A percentile compares a stretch with the other conserved stretches of the same genome.
Evolutionary conservation across 2,329 filamentous ascomycete genomes (phyloP).

Genomic region (Gaeumannomyces sp.): DNA sequence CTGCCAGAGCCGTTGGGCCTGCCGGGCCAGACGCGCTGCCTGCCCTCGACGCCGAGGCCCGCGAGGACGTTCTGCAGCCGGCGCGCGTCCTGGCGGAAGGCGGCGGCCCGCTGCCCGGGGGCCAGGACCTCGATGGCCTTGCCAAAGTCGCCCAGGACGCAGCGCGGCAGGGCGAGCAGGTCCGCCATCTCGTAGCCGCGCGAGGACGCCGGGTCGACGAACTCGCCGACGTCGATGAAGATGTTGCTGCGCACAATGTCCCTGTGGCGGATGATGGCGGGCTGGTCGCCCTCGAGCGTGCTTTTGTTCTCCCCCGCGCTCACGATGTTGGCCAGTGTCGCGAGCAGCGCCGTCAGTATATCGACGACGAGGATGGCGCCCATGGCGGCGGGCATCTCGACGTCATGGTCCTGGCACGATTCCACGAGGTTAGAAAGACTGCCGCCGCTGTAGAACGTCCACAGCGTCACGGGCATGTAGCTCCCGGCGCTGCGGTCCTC

Average conservation of each 20-base stretch:
- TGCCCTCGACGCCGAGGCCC: not conserved
- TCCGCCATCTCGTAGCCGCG: not conserved
- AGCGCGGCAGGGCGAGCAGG: not conserved
- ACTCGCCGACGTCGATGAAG: not conserved
- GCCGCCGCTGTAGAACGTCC: not conserved
- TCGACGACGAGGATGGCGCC: not conserved
- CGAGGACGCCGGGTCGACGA: too few species aligned
- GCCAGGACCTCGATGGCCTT: not conserved
- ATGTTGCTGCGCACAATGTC: not conserved
- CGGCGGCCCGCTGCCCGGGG: not conserved
- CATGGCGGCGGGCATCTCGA: not conserved
- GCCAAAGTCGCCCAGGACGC: not conserved
- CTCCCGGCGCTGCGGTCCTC: not conserved
- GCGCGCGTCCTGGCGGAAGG: not conserved
- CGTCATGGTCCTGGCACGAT: not conserved
- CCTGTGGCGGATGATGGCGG: too few species aligned
- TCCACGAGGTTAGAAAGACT: not conserved
- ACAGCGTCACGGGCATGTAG: not conserved
- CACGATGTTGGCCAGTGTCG: not conserved
- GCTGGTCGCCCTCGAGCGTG: too few species aligned
- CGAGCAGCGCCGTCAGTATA: not conserved
- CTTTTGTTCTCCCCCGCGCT: too few species aligned
- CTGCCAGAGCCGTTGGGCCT: too few species aligned
- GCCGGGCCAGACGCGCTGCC: too few species aligned
- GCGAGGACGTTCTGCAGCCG: not conserved